Conservation (phyloP, 257 asterid genomes). For the Ilex aquifolium region DNA sequence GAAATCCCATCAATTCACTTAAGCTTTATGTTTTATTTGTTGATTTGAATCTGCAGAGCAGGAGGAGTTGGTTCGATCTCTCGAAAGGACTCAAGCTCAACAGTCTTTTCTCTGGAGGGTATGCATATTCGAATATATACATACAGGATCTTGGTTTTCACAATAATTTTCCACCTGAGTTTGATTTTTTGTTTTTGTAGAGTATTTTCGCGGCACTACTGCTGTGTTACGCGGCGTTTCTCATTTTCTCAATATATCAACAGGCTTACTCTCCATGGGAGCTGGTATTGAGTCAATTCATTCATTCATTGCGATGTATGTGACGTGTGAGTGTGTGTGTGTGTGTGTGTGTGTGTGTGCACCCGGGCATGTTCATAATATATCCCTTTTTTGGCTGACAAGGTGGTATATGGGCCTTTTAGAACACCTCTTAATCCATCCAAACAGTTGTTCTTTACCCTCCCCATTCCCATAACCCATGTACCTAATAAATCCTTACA, state of each 20-base stretch:
- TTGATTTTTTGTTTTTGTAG: slow-evolving; percentile 22
- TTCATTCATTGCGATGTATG: too few species aligned
- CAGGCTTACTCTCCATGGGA: slow-evolving; percentile 85
- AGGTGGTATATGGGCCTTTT: background rate
- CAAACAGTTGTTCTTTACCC: too few species aligned
- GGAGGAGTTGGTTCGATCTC: slow-evolving; percentile 75
- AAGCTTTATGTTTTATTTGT: slow-evolving; percentile 12
- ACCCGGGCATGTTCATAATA: background rate
- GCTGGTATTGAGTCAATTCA: slow-evolving; percentile 42
- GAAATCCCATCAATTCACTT: background rate
- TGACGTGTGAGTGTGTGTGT: too few species aligned
- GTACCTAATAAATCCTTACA: too few species aligned
- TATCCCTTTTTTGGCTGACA: too few species aligned
- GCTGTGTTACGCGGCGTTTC: slow-evolving; percentile 52
- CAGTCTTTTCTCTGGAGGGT: slow-evolving; percentile 86
- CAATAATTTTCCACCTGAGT: background rate
- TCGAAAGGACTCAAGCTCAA: slow-evolving; percentile 65
- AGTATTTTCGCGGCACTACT: slow-evolving; percentile 62
- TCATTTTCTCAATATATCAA: slow-evolving; percentile 62
- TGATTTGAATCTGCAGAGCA: slow-evolving; percentile 48
- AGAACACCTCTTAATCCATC: background rate
- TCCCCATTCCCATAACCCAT: too few species aligned
- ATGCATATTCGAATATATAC: slow-evolving; percentile 7
- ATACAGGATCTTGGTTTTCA: background rate
- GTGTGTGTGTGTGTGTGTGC: background rate